Evolutionary conservation across 345 rosid genomes (phyloP).

Genomic region (Gossypium rotundifolium): DNA sequence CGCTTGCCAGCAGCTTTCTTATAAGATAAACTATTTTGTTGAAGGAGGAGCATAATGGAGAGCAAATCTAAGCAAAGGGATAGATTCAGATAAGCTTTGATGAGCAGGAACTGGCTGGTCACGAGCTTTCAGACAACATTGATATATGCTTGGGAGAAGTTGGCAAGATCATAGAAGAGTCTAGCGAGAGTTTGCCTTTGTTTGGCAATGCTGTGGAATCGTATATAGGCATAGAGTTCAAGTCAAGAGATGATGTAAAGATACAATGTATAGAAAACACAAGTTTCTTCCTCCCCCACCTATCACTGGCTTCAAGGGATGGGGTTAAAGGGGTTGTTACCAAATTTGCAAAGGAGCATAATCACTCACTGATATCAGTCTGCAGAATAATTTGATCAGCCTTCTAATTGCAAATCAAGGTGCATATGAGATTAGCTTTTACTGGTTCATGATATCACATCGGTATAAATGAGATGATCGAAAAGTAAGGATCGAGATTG

Average conservation of each 20-base stretch:
- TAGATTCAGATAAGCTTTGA: slow-evolving; percentile 11
- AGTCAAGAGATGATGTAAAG: slow-evolving; percentile 30
- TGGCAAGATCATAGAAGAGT: background rate
- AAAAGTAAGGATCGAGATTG: background rate
- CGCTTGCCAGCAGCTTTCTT: too few relatives aligned
- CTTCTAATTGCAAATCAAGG: background rate
- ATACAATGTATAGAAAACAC: slow-evolving; percentile 30
- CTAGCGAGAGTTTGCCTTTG: slow-evolving; percentile 21
- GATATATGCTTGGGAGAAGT: too few relatives aligned
- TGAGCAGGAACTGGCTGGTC: slow-evolving; percentile 18
- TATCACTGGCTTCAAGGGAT: slow-evolving; percentile 28
- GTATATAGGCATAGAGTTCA: slow-evolving; percentile 34
- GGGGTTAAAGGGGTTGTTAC: slow-evolving; percentile 43
- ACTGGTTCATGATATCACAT: background rate
- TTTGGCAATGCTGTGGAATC: slow-evolving; percentile 23
- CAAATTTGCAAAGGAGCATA: slow-evolving; percentile 38
- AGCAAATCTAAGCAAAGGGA: too few relatives aligned
- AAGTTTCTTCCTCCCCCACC: slow-evolving; percentile 50
- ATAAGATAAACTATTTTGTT: too few relatives aligned
- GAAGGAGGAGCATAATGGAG: too few relatives aligned
- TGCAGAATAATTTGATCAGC: slow-evolving; percentile 23
- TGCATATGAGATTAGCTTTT: background rate
- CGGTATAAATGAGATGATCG: background rate
- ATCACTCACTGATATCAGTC: slow-evolving; percentile 34
- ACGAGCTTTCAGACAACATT: too few relatives aligned